These are phyloP conservation scores for Aleurites moluccanus DNA, from an alignment of 441 rosid genomes.

Conservation along the genomic window DNA sequence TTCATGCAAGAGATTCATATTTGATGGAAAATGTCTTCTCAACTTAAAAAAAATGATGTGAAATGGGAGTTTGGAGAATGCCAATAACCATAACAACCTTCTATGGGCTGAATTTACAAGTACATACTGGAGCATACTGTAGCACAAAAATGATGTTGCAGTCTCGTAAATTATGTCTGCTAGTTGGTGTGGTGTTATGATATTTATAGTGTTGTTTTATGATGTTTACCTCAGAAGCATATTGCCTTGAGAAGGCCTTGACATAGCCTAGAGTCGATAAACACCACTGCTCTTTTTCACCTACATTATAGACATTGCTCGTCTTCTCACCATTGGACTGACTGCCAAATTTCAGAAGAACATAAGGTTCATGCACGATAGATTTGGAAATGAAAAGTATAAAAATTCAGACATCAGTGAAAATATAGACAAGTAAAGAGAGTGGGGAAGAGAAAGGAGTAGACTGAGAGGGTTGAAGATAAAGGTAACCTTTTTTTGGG, in stretches of 20 bases:
- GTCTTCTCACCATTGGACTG: constrained; percentile 48
- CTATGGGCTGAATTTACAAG: background rate
- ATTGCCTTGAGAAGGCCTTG: constrained; percentile 89
- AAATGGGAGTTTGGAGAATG: background rate
- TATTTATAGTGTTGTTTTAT: constrained; percentile 25
- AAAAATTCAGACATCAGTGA: background rate
- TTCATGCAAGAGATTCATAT: background rate
- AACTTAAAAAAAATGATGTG: background rate
- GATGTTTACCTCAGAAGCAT: constrained; percentile 84
- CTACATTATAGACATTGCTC: constrained; percentile 39
- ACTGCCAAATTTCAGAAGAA: constrained; percentile 38
- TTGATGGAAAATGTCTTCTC: background rate
- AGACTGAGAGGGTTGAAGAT: background rate
- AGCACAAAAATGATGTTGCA: background rate
- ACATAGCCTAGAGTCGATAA: constrained; percentile 88
- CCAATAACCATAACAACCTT: background rate
- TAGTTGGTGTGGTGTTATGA: background rate
- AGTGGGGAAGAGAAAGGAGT: background rate
- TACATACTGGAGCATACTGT: background rate
- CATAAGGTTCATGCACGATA: background rate
- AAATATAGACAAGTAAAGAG: background rate
- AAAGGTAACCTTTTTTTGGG: constrained; percentile 47
- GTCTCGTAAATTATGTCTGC: background rate
- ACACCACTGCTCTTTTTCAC: constrained; percentile 97
- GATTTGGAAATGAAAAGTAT: background rate